Conservation (phyloP, 2,329 filamentous ascomycete species). For the Aspergillus sp. region DNA sequence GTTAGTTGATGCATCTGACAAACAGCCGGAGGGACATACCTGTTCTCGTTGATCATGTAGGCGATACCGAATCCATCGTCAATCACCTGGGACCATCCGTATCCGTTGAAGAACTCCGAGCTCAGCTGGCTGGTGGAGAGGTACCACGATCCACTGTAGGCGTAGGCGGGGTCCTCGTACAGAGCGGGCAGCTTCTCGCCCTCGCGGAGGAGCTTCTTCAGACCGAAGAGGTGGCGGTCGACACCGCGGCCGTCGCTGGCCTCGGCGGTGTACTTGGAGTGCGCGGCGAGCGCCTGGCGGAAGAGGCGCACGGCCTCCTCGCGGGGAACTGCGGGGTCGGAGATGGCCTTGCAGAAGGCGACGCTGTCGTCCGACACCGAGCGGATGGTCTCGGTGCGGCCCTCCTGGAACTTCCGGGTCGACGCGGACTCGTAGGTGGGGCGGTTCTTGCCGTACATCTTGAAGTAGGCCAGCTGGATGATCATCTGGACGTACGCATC, state of each 20-base stretch:
- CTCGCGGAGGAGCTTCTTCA: slow-evolving; percentile 82
- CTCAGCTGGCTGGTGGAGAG: slow-evolving; percentile 85
- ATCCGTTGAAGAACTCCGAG: slow-evolving; percentile 97
- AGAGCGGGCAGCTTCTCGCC: slow-evolving; percentile 79
- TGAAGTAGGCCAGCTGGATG: slow-evolving; percentile 96
- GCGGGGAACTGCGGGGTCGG: slow-evolving; percentile 62
- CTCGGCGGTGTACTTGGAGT: slow-evolving; percentile 86
- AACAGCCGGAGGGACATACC: slow-evolving; percentile 47
- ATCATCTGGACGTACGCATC: slow-evolving; percentile 98
- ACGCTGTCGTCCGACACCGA: slow-evolving; percentile 87
- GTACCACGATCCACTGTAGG: slow-evolving; percentile 85
- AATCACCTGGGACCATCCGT: slow-evolving; percentile 97
- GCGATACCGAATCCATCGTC: slow-evolving; percentile 96
- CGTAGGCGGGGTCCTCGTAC: slow-evolving; percentile 81
- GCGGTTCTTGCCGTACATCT: slow-evolving; percentile 97
- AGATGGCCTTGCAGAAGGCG: slow-evolving; percentile 85
- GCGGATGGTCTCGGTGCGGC: slow-evolving; percentile 93
- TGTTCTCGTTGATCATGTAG: slow-evolving; percentile 99
- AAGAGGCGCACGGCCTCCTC: slow-evolving; percentile 71
- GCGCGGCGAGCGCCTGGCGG: slow-evolving; percentile 74
- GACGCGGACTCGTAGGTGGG: slow-evolving; percentile 97
- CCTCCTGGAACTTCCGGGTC: slow-evolving; percentile 91
- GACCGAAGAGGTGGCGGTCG: slow-evolving; percentile 92
- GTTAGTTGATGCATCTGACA: not conserved
- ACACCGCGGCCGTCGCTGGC: slow-evolving; percentile 91